Evolutionary conservation across 495 filamentous ascomycete species (phyloP).

Genomic region (Tuber microsphaerosporum): DNA sequence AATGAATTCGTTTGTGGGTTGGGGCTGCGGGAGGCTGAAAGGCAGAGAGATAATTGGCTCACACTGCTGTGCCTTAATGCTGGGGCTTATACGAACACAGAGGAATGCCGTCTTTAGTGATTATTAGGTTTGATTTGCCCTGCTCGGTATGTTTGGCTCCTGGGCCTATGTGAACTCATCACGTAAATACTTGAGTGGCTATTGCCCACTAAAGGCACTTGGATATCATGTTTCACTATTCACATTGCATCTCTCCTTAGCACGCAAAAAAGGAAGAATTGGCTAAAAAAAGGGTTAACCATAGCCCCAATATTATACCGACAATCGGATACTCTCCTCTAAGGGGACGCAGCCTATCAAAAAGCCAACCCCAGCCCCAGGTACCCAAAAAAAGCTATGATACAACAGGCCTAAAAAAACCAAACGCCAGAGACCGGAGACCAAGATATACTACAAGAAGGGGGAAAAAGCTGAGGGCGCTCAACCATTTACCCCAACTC

Average conservation of each 20-base stretch:
- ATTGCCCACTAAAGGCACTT: background rate
- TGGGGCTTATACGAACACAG: too few relatives aligned
- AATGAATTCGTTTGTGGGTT: background rate
- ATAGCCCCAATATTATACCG: background rate
- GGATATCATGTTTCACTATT: background rate
- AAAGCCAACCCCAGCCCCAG: background rate
- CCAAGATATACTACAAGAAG: background rate
- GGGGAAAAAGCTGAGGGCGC: background rate
- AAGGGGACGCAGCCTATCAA: background rate
- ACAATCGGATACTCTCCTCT: background rate
- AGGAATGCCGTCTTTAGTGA: too few relatives aligned
- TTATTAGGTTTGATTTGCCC: too few relatives aligned
- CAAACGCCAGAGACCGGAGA: background rate
- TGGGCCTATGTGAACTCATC: background rate
- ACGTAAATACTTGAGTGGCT: background rate
- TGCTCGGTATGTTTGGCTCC: too few relatives aligned
- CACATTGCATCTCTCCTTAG: background rate
- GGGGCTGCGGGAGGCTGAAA: background rate
- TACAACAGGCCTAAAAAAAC: slow-evolving; percentile 1
- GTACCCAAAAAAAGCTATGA: background rate
- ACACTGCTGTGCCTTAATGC: too few relatives aligned
- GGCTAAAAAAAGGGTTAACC: background rate
- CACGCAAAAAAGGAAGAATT: background rate
- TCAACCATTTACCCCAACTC: background rate
- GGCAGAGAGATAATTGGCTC: background rate